Evolutionary conservation across 305 asterid species (phyloP), one percentile per base, ranked within the genome.

Genomic region (Petunia hybrid): DNA sequence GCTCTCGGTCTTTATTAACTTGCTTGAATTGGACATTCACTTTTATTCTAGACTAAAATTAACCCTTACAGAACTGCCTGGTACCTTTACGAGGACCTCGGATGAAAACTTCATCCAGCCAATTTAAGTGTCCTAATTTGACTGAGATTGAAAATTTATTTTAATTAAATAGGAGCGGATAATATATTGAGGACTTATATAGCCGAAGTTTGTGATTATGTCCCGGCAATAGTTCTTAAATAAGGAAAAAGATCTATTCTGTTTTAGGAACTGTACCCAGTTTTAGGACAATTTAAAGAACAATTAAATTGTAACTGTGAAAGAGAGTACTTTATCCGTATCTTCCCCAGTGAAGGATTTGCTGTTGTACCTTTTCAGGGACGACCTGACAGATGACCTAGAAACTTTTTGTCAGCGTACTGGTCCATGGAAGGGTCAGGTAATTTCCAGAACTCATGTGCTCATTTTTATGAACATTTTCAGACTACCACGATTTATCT

Each of bases 371-470:
- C 38, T 80, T 76, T 77, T 64, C 88, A 94, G 99, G 88, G 92
- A 87, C 76, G 94, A 91, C 85, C 90, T 93, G 85, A 86, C 87
- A 16, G 98, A 88, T 73, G 85, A 90, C 66, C 82, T 80, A 78
- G 87, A 82, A 22, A 88, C 85, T 56, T 91, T 92, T 51, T 82
- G 84, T 82, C 86, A 62, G 9, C 89, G 87, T 63, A 80, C 87
- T 82, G 98, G 98, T 83, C 86, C 92, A 71, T 96, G 99, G 99
- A 85, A 71, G n/a, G 91, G 92, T 83, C 99, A 95, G 98, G 99
- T 92, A 86, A 63, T 81, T 81, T 77, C 84, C 75, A 2, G 61
- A 55, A 48, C 42, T 82, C 3, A 3, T 62, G 74, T 64, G 60
- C 62, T 62, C 31, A 51, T 55, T 31, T n/a, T 57, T 51, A 53